Evolutionary conservation across 2,329 filamentous ascomycete species (phyloP).

Genomic region (Aspergillus sp.): DNA sequence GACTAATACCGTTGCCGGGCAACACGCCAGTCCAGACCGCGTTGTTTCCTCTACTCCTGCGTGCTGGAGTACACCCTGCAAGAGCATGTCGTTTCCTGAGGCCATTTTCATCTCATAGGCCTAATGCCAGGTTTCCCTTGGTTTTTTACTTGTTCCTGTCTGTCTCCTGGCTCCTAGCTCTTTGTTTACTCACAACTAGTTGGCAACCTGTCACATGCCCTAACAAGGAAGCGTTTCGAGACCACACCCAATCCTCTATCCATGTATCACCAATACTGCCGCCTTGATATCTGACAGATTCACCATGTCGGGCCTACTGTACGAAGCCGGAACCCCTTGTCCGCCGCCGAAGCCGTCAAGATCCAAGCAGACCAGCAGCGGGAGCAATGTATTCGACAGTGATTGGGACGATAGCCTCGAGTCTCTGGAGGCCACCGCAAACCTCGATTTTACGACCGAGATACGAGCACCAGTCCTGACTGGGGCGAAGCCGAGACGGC

Average conservation of each 20-base stretch:
- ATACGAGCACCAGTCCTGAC: conserved; percentile 22
- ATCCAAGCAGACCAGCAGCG: conserved; percentile 8
- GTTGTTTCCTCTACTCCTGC: too few relatives aligned
- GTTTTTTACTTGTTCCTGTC: neutral
- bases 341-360: conserved; percentile 16
- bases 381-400: conserved; percentile 13
- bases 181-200: neutral
- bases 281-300: neutral
- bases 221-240: neutral
- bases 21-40: too few relatives aligned
- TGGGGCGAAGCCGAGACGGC: conserved; percentile 20
- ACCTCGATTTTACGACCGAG: conserved; percentile 34
- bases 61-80: too few relatives aligned
- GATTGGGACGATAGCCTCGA: conserved; percentile 17
- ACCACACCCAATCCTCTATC: too few relatives aligned
- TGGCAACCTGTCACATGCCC: neutral
- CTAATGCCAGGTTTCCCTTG: neutral
- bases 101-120: too few relatives aligned
- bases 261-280: neutral
- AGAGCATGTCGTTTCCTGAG: too few relatives aligned
- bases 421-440: conserved; percentile 25
- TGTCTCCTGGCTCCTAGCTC: neutral
- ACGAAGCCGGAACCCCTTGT: conserved; percentile 25
- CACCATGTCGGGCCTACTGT: conserved; percentile 17
- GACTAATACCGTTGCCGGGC: too few relatives aligned